These are phyloP conservation scores for Herpetomonas tarakana DNA, from an alignment of 208 protist species.

Conservation along the genomic window DNA sequence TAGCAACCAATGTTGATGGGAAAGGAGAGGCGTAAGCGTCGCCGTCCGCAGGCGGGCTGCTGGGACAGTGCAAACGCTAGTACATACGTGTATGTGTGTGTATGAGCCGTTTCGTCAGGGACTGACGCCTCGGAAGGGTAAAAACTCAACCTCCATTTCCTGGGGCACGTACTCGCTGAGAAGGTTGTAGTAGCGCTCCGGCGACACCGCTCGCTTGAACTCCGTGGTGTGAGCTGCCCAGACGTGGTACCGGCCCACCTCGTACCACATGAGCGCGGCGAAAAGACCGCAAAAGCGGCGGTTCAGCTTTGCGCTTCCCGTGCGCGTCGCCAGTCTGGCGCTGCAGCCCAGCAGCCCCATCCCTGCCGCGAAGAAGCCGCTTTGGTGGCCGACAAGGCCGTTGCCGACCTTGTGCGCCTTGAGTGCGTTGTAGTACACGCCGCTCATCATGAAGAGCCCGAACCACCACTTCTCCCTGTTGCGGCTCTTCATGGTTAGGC, in stretches of 20 bases:
- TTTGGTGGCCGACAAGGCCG: constrained; percentile 79
- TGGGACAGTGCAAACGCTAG: too few species aligned
- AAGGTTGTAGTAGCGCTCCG: constrained; percentile 63
- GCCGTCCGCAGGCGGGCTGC: too few species aligned
- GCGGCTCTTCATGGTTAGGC: constrained; percentile 70
- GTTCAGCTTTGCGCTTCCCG: constrained; percentile 33
- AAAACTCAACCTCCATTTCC: constrained; percentile 45
- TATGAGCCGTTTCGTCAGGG: too few species aligned
- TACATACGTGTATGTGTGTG: too few species aligned
- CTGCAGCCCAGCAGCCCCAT: constrained; percentile 63
- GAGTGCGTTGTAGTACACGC: constrained; percentile 74
- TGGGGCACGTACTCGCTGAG: constrained; percentile 73
- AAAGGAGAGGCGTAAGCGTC: too few species aligned
- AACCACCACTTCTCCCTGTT: constrained; percentile 86
- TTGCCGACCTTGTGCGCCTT: constrained; percentile 88
- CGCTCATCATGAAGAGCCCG: constrained; percentile 70
- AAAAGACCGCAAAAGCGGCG: constrained; percentile 36
- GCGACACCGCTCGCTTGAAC: constrained; percentile 51
- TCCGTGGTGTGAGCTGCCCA: constrained; percentile 75
- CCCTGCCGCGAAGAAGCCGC: constrained; percentile 80
- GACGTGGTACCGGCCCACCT: constrained; percentile 76
- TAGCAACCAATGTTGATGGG: too few species aligned
- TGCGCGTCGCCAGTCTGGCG: constrained; percentile 47
- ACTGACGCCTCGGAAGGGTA: constrained; percentile 30
- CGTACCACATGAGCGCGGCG: constrained; percentile 74